Conservation (phyloP, 1,284 basidiomycete genomes). For the Marasmius sp. region DNA sequence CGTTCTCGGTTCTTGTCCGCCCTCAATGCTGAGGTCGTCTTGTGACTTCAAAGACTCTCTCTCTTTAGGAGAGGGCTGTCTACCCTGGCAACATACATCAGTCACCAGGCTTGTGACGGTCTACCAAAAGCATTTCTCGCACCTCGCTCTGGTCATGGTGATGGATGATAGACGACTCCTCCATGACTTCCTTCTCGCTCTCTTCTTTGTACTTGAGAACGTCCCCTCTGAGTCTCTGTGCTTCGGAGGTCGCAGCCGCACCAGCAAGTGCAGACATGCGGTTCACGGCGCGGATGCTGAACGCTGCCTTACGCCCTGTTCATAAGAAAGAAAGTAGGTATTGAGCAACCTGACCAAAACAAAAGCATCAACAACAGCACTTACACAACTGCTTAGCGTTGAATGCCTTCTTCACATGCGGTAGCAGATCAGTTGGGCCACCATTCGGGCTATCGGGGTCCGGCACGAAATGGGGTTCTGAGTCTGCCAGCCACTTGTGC, state of each 20-base stretch:
- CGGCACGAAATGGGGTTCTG: constrained; percentile 68
- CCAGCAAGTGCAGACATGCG: constrained; percentile 64
- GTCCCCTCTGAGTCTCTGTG: constrained; percentile 58
- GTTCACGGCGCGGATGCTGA: constrained; percentile 83
- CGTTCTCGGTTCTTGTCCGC: not conserved
- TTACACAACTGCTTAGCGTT: constrained; percentile 84
- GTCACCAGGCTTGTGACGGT: not conserved
- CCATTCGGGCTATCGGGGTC: constrained; percentile 59
- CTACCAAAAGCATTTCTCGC: not conserved
- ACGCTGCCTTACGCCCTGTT: constrained; percentile 83
- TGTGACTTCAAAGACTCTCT: not conserved
- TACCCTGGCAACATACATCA: not conserved
- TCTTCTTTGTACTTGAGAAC: constrained; percentile 78
- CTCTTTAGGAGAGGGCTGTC: not conserved
- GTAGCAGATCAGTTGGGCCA: constrained; percentile 78
- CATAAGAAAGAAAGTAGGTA: constrained; percentile 5
- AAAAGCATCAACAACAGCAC: constrained; percentile 28
- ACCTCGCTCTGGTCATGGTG: constrained; percentile 3
- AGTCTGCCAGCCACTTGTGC: constrained; percentile 81
- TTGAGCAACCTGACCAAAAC: constrained; percentile 5
- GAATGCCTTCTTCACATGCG: constrained; percentile 86
- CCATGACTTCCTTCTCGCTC: constrained; percentile 53
- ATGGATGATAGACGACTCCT: constrained; percentile 11
- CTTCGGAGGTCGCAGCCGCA: constrained; percentile 38
- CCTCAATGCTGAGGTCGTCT: not conserved